A percentile compares a stretch with the other conserved stretches of the same genome.
Evolutionary conservation across 2,329 filamentous ascomycete species (phyloP).

Genomic region (Apiospora phragmitis): DNA sequence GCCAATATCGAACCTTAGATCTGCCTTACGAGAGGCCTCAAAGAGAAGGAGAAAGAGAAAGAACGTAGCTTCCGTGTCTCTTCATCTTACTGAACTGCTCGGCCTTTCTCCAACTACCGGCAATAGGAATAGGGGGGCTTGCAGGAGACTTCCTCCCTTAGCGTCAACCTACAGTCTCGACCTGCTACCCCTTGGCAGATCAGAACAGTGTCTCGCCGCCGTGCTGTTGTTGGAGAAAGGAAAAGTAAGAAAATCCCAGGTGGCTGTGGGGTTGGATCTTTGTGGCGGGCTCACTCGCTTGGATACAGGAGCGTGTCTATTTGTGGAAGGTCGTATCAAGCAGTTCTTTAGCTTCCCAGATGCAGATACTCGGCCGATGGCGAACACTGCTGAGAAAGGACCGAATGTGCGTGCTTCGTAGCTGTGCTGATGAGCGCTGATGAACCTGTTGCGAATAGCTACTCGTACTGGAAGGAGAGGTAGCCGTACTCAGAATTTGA

Average conservation of each 20-base stretch:
- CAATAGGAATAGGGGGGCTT: not conserved
- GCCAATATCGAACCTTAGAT: not conserved
- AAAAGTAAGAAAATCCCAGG: not conserved
- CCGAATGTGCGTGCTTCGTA: not conserved
- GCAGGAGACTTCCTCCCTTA: not conserved
- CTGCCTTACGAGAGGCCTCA: not conserved
- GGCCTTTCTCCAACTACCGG: not conserved
- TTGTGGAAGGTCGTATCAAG: conserved; percentile 5
- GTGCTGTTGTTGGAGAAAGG: not conserved
- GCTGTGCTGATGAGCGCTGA: not conserved
- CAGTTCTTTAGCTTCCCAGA: not conserved
- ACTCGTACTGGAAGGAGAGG: not conserved
- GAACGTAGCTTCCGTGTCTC: not conserved
- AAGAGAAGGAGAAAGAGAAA: not conserved
- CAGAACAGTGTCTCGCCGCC: not conserved
- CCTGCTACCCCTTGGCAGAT: not conserved
- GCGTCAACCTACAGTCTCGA: conserved; percentile 1
- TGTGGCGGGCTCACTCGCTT: conserved; percentile 6
- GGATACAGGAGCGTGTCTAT: not conserved
- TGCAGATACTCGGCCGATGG: conserved; percentile 1
- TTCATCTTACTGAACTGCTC: not conserved
- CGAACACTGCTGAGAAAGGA: not conserved
- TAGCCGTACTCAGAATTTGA: not conserved
- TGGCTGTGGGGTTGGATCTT: conserved; percentile 1
- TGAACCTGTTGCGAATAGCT: not conserved